These are phyloP conservation scores for Colletotrichum neosansevieriae DNA, from an alignment of 2,329 filamentous ascomycete species.

Conservation along the genomic window DNA sequence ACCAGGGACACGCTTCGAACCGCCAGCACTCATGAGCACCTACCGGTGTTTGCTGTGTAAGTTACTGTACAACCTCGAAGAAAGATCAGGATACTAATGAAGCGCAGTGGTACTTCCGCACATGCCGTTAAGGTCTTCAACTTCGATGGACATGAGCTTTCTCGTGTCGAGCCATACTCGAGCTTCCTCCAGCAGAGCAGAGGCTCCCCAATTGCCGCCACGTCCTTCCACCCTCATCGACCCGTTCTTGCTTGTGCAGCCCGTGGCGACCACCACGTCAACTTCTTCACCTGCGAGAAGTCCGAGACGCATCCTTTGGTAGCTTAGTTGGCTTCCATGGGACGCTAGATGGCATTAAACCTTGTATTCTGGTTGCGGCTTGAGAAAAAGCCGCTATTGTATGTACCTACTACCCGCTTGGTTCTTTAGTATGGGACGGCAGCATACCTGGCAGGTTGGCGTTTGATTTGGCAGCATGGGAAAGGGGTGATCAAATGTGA, in stretches of 20 bases:
- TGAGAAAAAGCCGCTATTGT: slow-evolving; percentile 12
- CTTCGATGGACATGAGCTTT: slow-evolving; percentile 82
- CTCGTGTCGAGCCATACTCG: slow-evolving; percentile 88
- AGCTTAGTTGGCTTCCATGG: slow-evolving; percentile 23
- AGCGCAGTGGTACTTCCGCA: slow-evolving; percentile 82
- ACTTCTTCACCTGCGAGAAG: slow-evolving; percentile 81
- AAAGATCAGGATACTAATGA: slow-evolving; percentile 45
- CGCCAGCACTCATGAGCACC: slow-evolving; percentile 93
- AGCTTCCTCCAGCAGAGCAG: slow-evolving; percentile 87
- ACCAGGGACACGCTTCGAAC: slow-evolving; percentile 85
- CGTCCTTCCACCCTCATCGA: slow-evolving; percentile 94
- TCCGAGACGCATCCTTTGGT: slow-evolving; percentile 47
- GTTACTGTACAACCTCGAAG: slow-evolving; percentile 51
- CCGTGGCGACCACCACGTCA: slow-evolving; percentile 89
- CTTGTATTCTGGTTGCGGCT: slow-evolving; percentile 18
- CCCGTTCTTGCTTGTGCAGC: slow-evolving; percentile 92
- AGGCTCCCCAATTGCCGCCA: slow-evolving; percentile 84
- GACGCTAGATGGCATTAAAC: neutral
- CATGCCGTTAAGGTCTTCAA: slow-evolving; percentile 95
- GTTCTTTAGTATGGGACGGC: slow-evolving; percentile 27
- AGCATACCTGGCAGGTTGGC: slow-evolving; percentile 34
- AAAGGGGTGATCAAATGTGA: slow-evolving; percentile 13
- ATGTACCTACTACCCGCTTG: slow-evolving; percentile 31
- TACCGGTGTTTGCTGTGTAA: slow-evolving; percentile 94
- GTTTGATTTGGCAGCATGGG: slow-evolving; percentile 29